A percentile compares a stretch with the other conserved stretches of the same genome.
phyloP scores from a whole-genome alignment of 1,284 basidiomycete species.

The Polyporus tsugae region DNA sequence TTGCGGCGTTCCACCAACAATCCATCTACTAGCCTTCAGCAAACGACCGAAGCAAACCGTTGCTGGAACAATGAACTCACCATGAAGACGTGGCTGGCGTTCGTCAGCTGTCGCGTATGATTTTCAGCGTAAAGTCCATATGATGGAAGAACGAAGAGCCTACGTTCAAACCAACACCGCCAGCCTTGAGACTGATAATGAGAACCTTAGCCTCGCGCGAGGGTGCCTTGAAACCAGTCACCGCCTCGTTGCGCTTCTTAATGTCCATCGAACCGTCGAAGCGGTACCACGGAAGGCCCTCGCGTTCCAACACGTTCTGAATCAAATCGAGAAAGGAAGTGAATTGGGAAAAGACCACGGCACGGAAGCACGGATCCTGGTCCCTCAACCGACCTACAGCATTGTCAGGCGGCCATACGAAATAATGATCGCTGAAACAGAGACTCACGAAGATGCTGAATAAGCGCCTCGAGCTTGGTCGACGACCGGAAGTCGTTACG shows the following conservation, averaged over 20 bases:
- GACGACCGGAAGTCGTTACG: slow-evolving; percentile 88
- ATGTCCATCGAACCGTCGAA: slow-evolving; percentile 96
- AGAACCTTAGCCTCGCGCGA: slow-evolving; percentile 80
- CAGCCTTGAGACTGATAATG: slow-evolving; percentile 92
- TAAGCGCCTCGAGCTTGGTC: slow-evolving; percentile 85
- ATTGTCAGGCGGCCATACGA: not conserved
- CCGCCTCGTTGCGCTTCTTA: slow-evolving; percentile 79
- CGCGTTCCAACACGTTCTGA: slow-evolving; percentile 78
- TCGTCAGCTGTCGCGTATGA: slow-evolving; percentile 60
- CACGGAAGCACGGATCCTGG: slow-evolving; percentile 83
- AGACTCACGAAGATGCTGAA: slow-evolving; percentile 68
- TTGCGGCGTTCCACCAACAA: slow-evolving; percentile 95
- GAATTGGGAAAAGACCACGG: slow-evolving; percentile 91
- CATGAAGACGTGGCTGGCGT: slow-evolving; percentile 89
- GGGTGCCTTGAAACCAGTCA: slow-evolving; percentile 77
- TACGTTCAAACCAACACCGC: slow-evolving; percentile 92
- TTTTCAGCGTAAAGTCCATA: not conserved
- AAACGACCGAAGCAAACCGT: not conserved
- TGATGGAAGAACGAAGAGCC: slow-evolving; percentile 13
- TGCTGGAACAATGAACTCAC: slow-evolving; percentile 46
- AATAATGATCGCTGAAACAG: not conserved
- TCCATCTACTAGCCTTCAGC: slow-evolving; percentile 74
- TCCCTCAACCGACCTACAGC: slow-evolving; percentile 63
- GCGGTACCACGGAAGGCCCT: slow-evolving; percentile 79
- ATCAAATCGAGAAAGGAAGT: slow-evolving; percentile 87